Evolutionary conservation across 495 filamentous ascomycete species (phyloP).

Genomic region (Hypoxylon lienhwacheense): DNA sequence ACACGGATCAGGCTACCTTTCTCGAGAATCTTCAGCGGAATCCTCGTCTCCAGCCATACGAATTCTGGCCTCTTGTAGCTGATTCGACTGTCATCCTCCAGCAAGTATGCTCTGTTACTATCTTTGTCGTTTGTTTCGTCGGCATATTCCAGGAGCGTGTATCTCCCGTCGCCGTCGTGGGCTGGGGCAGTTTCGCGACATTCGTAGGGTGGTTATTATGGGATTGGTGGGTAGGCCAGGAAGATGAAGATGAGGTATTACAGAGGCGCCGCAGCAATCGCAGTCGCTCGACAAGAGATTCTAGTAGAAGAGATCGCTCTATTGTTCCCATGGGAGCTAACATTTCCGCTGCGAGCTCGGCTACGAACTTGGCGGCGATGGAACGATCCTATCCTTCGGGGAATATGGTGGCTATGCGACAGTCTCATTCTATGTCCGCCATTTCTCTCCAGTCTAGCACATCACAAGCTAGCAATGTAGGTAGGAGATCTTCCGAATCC

Average conservation of each 20-base stretch:
- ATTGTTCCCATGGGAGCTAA: slow-evolving; percentile 9
- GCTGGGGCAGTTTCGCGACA: slow-evolving; percentile 79
- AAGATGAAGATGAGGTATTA: slow-evolving; percentile 44
- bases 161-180: slow-evolving; percentile 81
- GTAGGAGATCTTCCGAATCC: slow-evolving; percentile 29
- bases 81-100: slow-evolving; percentile 97
- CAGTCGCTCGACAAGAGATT: slow-evolving; percentile 31
- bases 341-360: slow-evolving; percentile 47
- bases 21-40: slow-evolving; percentile 95
- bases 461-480: slow-evolving; percentile 40
- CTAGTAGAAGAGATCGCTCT: slow-evolving; percentile 34
- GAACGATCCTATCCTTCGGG: slow-evolving; percentile 34
- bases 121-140: slow-evolving; percentile 92
- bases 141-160: slow-evolving; percentile 85
- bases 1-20: slow-evolving; percentile 94
- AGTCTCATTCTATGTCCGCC: slow-evolving; percentile 39
- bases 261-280: slow-evolving; percentile 38
- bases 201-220: slow-evolving; percentile 87
- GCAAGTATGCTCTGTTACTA: slow-evolving; percentile 89
- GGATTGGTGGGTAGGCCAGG: slow-evolving; percentile 81
- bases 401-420: slow-evolving; percentile 19
- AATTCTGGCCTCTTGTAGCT: slow-evolving; percentile 95
- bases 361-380: slow-evolving; percentile 39
- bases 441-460: slow-evolving; percentile 43
- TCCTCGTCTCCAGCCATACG: slow-evolving; percentile 89